Evolutionary conservation across 2,329 filamentous ascomycete genomes (phyloP).

Genomic region (Cordyceps cicadae): DNA sequence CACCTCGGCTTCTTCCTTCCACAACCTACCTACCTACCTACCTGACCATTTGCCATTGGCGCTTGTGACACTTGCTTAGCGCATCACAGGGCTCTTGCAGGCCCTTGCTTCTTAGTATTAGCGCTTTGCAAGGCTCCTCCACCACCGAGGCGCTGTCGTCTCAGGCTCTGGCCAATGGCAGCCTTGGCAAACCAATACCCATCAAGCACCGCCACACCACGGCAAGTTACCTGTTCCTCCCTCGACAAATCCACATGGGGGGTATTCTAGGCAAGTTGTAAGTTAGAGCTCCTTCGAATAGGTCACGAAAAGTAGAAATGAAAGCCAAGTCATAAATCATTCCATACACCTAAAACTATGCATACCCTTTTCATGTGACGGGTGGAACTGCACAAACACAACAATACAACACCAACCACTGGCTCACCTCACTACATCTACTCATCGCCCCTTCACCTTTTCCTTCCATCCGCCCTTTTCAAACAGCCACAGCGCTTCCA

Average conservation of each 20-base stretch:
- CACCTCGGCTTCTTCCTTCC: not conserved
- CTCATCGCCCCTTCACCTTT: slow-evolving; percentile 48
- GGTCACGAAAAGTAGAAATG: no score
- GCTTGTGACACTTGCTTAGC: not conserved
- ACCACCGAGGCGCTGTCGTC: not conserved
- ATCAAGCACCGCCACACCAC: not conserved
- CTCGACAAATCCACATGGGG: not conserved
- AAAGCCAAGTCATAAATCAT: not conserved
- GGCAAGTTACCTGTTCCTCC: not conserved
- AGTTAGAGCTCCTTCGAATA: no score
- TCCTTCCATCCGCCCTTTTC: slow-evolving; percentile 64
- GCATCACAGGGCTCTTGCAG: not conserved
- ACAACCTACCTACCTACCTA: no score
- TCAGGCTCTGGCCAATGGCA: not conserved
- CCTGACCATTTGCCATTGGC: no score
- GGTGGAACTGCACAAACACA: not conserved
- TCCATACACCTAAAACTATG: not conserved
- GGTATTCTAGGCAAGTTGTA: no score
- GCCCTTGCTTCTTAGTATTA: not conserved
- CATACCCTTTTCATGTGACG: not conserved
- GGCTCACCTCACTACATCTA: slow-evolving; percentile 10
- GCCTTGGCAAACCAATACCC: not conserved
- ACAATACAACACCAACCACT: not conserved
- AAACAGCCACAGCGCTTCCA: slow-evolving; percentile 81
- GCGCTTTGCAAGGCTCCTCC: not conserved